Percentiles rank a stretch among this genome's conserved stretches.
Conservation (phyloP, 2,329 filamentous ascomycete genomes). For the Xylariaceae sp. region DNA sequence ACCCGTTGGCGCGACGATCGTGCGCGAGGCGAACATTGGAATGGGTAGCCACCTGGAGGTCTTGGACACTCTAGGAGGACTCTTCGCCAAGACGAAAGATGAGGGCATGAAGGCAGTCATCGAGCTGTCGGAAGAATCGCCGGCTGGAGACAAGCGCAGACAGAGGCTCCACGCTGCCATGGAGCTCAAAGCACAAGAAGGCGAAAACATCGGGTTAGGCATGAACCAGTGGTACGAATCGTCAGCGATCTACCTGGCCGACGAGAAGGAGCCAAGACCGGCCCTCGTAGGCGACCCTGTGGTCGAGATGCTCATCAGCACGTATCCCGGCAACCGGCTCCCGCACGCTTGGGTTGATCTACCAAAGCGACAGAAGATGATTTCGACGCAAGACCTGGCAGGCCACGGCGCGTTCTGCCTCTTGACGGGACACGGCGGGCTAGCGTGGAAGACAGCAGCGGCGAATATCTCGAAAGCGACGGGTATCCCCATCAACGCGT, state of each 20-base stretch:
- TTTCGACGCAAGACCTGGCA: constrained; percentile 58
- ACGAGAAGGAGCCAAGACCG: constrained; percentile 28
- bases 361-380: constrained; percentile 38
- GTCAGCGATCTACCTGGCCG: constrained; percentile 35
- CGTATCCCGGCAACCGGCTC: constrained; percentile 55
- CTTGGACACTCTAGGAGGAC: constrained; percentile 44
- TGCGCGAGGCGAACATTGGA: constrained; percentile 52
- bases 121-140: constrained; percentile 35
- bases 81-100: constrained; percentile 35
- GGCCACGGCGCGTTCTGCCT: constrained; percentile 51
- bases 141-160: constrained; percentile 36
- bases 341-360: constrained; percentile 62
- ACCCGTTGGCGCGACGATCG: constrained; percentile 45
- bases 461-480: constrained; percentile 35
- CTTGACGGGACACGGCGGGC: constrained; percentile 53
- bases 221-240: constrained; percentile 51
- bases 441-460: constrained; percentile 50
- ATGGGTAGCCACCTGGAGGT: constrained; percentile 48
- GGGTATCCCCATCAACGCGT: constrained; percentile 44
- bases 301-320: constrained; percentile 35
- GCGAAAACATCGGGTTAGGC: constrained; percentile 37
- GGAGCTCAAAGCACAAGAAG: constrained; percentile 49
- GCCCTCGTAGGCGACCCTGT: constrained; percentile 28
- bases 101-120: constrained; percentile 35
- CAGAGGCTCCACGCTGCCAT: constrained; percentile 38